Conservation (phyloP, 2,329 filamentous ascomycete genomes). For the Amauroascus niger region DNA sequence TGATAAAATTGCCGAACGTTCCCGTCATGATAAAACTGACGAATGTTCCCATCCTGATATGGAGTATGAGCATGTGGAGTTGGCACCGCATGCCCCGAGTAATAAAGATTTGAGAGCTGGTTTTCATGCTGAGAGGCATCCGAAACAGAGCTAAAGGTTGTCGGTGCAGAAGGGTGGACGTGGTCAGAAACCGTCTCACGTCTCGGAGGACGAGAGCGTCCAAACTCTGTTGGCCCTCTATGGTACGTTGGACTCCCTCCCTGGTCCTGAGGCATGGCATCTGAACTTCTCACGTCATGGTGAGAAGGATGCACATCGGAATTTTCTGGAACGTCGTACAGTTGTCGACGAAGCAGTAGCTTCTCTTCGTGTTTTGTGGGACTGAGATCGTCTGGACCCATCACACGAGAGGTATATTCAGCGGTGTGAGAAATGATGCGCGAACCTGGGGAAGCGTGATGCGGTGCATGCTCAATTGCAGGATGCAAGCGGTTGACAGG, state of each 20-base stretch:
- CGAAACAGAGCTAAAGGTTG: not conserved
- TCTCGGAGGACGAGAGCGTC: not conserved
- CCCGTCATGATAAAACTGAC: not conserved
- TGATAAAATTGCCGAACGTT: no score
- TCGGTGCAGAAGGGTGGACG: not conserved
- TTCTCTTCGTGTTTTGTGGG: slow-evolving; percentile 19
- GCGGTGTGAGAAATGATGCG: not conserved
- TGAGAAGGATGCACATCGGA: not conserved
- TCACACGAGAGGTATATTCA: slow-evolving; percentile 1
- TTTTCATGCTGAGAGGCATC: not conserved
- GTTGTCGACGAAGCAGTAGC: slow-evolving; percentile 5
- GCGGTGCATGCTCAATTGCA: not conserved
- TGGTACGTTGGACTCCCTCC: not conserved
- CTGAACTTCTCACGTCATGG: not conserved
- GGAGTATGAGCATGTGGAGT: slow-evolving; percentile 1
- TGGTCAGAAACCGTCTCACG: not conserved
- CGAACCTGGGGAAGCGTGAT: not conserved
- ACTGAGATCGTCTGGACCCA: slow-evolving; percentile 17
- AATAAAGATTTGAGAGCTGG: not conserved
- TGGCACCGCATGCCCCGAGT: not conserved
- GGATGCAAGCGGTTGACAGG: not conserved
- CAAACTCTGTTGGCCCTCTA: not conserved
- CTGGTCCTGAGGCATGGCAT: not conserved
- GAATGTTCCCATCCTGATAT: not conserved
- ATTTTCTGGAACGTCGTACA: not conserved